A percentile compares a stretch with the other conserved stretches of the same genome.
Conservation (phyloP, 148 eudicot species). For the Fagopyrum tataricum region DNA sequence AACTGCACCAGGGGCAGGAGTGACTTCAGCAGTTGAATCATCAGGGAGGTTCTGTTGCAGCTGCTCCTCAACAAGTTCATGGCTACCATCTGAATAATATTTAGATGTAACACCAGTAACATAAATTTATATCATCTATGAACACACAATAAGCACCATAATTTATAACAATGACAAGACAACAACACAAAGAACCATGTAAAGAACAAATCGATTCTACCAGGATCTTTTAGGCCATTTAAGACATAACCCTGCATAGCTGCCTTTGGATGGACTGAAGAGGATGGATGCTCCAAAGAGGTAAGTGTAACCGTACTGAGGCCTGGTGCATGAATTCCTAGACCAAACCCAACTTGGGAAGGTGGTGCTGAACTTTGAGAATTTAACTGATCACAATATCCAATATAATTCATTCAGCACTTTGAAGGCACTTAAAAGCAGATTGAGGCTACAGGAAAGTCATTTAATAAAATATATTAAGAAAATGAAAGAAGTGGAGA, state of each 20-base stretch:
- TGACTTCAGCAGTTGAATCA: conserved; percentile 53
- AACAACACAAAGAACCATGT: not conserved
- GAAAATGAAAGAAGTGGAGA: not conserved
- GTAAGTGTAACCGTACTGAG: conserved; percentile 40
- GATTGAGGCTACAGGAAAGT: not conserved
- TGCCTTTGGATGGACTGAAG: conserved; percentile 45
- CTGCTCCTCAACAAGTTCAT: conserved; percentile 51
- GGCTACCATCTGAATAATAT: conserved; percentile 16
- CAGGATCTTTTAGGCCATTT: conserved; percentile 58
- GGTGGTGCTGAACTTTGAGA: conserved; percentile 65
- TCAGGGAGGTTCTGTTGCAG: conserved; percentile 50
- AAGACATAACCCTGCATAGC: conserved; percentile 51
- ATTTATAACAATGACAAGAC: not conserved
- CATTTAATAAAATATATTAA: not conserved
- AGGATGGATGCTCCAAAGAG: conserved; percentile 37
- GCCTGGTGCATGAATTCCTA: conserved; percentile 68
- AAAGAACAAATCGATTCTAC: conserved; percentile 23
- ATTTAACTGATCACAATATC: conserved; percentile 44
- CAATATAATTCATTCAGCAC: not conserved
- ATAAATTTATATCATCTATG: not conserved
- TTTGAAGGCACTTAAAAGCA: not conserved
- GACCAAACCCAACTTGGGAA: conserved; percentile 65
- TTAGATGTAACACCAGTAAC: conserved; percentile 33
- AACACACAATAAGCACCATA: not conserved
- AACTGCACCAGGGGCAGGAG: conserved; percentile 45